Percentiles rank a stretch among this genome's conserved stretches.
Conservation (phyloP, 75 land plant genomes). For the Pinus tabuliformis region DNA sequence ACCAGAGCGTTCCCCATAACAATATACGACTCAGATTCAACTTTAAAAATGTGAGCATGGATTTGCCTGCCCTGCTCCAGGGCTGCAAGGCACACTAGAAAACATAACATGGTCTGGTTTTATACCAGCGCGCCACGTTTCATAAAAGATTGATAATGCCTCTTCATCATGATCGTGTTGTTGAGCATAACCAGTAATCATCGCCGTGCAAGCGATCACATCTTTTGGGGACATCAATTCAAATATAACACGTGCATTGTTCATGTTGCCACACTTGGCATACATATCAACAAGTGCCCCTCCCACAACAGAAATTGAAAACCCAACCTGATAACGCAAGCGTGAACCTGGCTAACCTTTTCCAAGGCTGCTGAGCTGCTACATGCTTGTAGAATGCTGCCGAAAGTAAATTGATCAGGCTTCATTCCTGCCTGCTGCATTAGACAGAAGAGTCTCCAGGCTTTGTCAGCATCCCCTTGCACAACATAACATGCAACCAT, state of each 20-base stretch:
- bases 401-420: background rate
- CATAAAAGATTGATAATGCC: background rate
- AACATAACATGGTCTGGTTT: constrained; percentile 32
- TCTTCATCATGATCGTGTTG: background rate
- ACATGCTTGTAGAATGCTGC: constrained; percentile 6
- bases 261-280: constrained; percentile 21
- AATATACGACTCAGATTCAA: constrained; percentile 20
- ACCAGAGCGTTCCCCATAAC: constrained; percentile 33
- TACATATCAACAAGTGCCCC: constrained; percentile 25
- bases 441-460: constrained; percentile 15
- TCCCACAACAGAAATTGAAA: constrained; percentile 8
- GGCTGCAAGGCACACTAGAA: constrained; percentile 18
- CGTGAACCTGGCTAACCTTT: constrained; percentile 13
- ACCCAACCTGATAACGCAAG: constrained; percentile 6
- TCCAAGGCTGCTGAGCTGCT: constrained; percentile 6
- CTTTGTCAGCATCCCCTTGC: constrained; percentile 22
- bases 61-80: constrained; percentile 34
- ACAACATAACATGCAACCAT: constrained; percentile 37
- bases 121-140: background rate
- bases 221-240: background rate
- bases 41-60: constrained; percentile 33
- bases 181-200: constrained; percentile 12
- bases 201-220: constrained; percentile 18
- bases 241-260: background rate
- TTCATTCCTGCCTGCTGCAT: background rate